A percentile compares a stretch with the other conserved stretches of the same genome.
These are phyloP conservation scores for maize (Zea mays) DNA, from an alignment of 176 grass and related monocot species.

Conservation along the genomic window DNA sequence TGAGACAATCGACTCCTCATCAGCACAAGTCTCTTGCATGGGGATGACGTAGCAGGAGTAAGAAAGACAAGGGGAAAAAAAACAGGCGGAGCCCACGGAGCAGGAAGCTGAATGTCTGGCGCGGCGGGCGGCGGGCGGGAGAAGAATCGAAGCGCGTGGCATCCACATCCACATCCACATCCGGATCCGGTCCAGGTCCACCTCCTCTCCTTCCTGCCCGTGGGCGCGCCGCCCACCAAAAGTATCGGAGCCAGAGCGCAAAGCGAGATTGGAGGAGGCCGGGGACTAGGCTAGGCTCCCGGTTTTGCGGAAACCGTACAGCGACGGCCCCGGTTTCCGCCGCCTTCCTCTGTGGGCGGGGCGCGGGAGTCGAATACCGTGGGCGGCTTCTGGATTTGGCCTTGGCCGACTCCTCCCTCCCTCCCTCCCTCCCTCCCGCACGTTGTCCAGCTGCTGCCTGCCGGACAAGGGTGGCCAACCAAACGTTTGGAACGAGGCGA, in stretches of 20 bases:
- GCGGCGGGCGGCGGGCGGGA: neutral
- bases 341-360: slow-evolving; percentile 23
- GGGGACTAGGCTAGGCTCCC: slow-evolving; percentile 35
- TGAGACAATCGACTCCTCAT: no score
- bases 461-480: no score
- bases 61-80: no score
- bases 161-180: neutral
- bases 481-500: no score
- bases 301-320: slow-evolving; percentile 57
- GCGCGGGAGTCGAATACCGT: slow-evolving; percentile 29
- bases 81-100: no score
- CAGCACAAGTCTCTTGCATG: no score
- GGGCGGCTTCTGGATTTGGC: slow-evolving; percentile 31
- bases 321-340: slow-evolving; percentile 37
- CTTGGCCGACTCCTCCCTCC: no score
- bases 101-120: no score
- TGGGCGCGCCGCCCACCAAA: neutral
- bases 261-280: no score
- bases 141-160: neutral
- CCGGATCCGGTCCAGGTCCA: neutral
- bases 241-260: no score
- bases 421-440: neutral
- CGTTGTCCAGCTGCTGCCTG: neutral
- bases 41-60: no score
- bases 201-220: neutral